Conservation (phyloP, 192 early-diverging fungal genomes). For the Rhizoclosmatium globosum region DNA sequence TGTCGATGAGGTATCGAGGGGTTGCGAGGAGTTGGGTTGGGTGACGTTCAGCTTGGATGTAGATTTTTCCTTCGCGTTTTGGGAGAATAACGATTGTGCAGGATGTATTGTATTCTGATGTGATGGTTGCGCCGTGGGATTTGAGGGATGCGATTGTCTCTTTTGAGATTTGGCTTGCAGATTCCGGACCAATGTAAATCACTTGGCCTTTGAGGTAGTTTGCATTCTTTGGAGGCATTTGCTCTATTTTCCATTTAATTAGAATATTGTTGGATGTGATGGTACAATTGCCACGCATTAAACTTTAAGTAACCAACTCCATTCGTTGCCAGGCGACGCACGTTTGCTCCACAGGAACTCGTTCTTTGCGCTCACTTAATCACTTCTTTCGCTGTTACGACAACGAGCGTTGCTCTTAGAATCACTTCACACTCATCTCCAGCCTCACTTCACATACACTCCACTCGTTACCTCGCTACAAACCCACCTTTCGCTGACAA, state of each 20-base stretch:
- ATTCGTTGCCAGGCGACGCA: too few species aligned
- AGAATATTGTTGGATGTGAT: background rate
- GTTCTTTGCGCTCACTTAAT: too few species aligned
- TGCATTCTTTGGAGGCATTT: background rate
- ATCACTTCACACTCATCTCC: too few species aligned
- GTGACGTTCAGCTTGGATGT: conserved; percentile 9
- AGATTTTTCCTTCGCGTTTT: conserved; percentile 20
- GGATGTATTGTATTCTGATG: background rate
- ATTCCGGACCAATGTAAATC: conserved; percentile 12
- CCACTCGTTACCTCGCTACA: too few species aligned
- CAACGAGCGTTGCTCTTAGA: too few species aligned
- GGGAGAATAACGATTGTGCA: conserved; percentile 33
- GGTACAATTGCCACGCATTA: background rate
- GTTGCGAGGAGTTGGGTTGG: conserved; percentile 50
- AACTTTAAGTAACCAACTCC: background rate
- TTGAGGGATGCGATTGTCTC: too few species aligned
- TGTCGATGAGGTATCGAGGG: conserved; percentile 61
- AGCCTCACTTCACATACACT: too few species aligned
- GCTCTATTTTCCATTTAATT: too few species aligned
- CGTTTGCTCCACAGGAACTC: too few species aligned
- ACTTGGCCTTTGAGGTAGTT: conserved; percentile 42
- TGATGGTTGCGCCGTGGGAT: background rate
- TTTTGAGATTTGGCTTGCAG: background rate
- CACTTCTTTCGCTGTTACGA: too few species aligned
- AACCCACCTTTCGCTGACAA: too few species aligned